Evolutionary conservation across 1,284 basidiomycete species (phyloP).

Genomic region (Austropuccinia psidii): DNA sequence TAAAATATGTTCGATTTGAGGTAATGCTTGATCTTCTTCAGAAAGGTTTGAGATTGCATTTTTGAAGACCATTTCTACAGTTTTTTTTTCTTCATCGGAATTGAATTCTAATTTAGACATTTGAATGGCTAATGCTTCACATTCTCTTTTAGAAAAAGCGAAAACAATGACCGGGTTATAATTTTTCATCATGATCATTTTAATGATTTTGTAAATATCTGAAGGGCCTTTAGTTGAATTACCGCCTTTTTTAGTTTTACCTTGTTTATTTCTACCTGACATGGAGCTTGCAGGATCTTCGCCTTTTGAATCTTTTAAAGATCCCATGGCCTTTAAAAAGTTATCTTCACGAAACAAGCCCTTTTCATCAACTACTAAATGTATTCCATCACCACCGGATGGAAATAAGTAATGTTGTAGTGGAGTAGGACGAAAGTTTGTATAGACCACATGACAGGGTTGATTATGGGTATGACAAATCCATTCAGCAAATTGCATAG

Average conservation of each 20-base stretch:
- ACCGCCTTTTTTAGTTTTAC: slow-evolving; percentile 82
- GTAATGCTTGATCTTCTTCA: slow-evolving; percentile 77
- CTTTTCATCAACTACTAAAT: slow-evolving; percentile 95
- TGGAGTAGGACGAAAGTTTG: slow-evolving; percentile 96
- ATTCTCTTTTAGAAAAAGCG: slow-evolving; percentile 96
- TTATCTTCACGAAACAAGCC: slow-evolving; percentile 95
- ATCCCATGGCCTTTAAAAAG: slow-evolving; percentile 96
- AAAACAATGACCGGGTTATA: slow-evolving; percentile 99
- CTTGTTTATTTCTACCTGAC: slow-evolving; percentile 67
- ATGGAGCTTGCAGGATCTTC: slow-evolving; percentile 84
- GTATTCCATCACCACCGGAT: slow-evolving; percentile 90
- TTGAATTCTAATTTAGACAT: slow-evolving; percentile 97
- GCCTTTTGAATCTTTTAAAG: slow-evolving; percentile 68
- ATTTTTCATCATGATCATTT: slow-evolving; percentile 97
- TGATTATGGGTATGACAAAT: slow-evolving; percentile 95
- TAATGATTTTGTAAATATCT: slow-evolving; percentile 96
- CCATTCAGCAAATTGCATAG: slow-evolving; percentile 99
- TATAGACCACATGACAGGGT: slow-evolving; percentile 98
- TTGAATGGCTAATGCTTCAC: slow-evolving; percentile 81
- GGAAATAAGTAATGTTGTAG: slow-evolving; percentile 98
- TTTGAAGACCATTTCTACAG: slow-evolving; percentile 81
- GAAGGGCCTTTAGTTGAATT: slow-evolving; percentile 73
- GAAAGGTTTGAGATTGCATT: slow-evolving; percentile 88
- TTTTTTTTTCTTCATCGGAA: slow-evolving; percentile 80
- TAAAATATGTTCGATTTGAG: slow-evolving; percentile 87